Base-by-base conservation (phyloP, 768 basidiomycete species). In the Mycena chlorophos region DNA sequence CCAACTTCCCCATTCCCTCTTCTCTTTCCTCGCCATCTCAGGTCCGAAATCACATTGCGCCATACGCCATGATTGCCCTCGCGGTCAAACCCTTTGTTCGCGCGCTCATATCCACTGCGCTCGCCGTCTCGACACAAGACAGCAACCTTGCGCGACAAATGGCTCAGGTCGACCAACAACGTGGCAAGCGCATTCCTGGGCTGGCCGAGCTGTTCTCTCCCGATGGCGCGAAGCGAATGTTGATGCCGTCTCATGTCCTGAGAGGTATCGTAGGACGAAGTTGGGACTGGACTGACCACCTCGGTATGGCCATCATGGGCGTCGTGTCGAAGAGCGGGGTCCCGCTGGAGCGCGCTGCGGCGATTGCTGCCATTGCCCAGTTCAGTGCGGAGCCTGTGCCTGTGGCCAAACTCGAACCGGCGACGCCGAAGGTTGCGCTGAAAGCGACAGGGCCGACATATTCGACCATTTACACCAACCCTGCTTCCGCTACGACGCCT, bases 161-260 rank as follows among this genome's bases (percentile, higher is more conserved):
- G 49, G 56, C 51, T 54, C 54, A 56, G 57, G 30, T 54, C 22
- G 51, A 65, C 57, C 61, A 63, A 56, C 47, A 55, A 47, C 30
- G 63, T 42, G 54, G 60, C 43, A 54, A 58, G 30, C 51, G 58
- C 49, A 43, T 49, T 29, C 49, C 59, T 56, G 49, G 56, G 54
- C 22, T 52, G 42, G 47, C 61, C 48, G 48, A 63, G 53, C 22
- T 54, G 5, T 55, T 53, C 20, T 5, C 45, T 8, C 64, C 57
- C 38, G 58, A 48, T 4, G 48, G 51, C 13, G 56, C 54, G 34
- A 39, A 52, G 23, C 20, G 60, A 47, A 61, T 77, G 37, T 68
- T 81, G 56, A 77, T 75, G 39, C 76, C 78, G 29, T 66, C 73
- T 5, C 78, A 81, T 56, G 68, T 81, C 50, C 62, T 78, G n/a